Evolutionary conservation across 148 eudicot genomes (phyloP), one percentile per base, ranked within the genome.

Genomic region (Chenopodium formosanum): DNA sequence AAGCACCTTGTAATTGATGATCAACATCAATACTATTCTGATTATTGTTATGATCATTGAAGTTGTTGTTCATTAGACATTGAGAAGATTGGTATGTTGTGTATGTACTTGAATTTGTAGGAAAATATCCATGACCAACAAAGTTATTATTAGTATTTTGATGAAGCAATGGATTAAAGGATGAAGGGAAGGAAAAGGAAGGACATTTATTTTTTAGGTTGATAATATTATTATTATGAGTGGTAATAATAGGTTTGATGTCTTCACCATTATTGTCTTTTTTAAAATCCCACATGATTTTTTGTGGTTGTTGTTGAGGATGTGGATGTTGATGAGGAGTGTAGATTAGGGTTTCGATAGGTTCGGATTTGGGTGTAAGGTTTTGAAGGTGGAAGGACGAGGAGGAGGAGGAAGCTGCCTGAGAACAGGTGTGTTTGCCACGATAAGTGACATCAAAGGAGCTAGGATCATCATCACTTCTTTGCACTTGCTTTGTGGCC

Each of bases 401-500:
- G 44, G 80, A 56, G 44, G 80, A 76, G 6, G 78, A 67, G 23
- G 82, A 20, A 14, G 83, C 16, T 37, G 80, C 63, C 32, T 83
- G 81, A 44, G 68, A 32, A n/a, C 90, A 86, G 0, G 83, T 82
- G 73, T 88, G 90, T 25, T 77, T 82, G 23, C 90, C 90, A 16
- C 75, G 68, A 74, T 88, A 88, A 27, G 79, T 74, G 31, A 88
- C 84, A 7, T 86, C 81, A 73, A 84, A 78, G 20, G 63, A 37
- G 69, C 87, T 73, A 34, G 90, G 86, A n/a, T 88, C 87, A 16
- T 82, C 87, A 67, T 88, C 84, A 29, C 85, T 67, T 84, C 83
- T 73, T 66, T 88, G 90, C 7, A 88, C 85, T 60, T 88, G 90
- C 66, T 84, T 88, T 70, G 80, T 82, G 31, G 89, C 90, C 5